Evolutionary conservation across 768 basidiomycete species (phyloP).

Genomic region (Hygrocybe coccinea): DNA sequence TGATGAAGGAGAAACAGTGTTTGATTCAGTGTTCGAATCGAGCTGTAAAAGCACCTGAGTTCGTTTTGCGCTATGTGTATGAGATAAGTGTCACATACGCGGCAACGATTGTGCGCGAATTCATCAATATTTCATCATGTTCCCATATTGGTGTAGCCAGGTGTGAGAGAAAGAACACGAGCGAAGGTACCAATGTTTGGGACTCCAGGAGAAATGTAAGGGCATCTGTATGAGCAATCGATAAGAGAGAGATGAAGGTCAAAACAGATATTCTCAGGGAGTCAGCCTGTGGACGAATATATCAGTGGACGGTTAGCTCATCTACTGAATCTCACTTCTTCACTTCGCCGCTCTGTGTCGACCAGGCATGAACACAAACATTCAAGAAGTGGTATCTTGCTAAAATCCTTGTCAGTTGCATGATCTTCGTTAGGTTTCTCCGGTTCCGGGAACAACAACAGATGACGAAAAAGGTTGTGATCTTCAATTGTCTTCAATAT

Average conservation of each 20-base stretch:
- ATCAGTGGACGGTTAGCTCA: not conserved
- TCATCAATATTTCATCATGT: slow-evolving; percentile 44
- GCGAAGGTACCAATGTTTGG: slow-evolving; percentile 55
- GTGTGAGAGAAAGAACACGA: slow-evolving; percentile 52
- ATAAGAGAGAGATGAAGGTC: slow-evolving; percentile 39
- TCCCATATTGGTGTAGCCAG: slow-evolving; percentile 63
- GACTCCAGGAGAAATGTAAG: slow-evolving; percentile 41
- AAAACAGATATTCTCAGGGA: slow-evolving; percentile 34
- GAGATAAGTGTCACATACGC: slow-evolving; percentile 29
- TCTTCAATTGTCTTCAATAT: slow-evolving; percentile 30
- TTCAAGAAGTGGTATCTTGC: slow-evolving; percentile 42
- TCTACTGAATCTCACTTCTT: slow-evolving; percentile 34
- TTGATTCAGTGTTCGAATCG: slow-evolving; percentile 47
- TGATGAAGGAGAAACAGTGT: slow-evolving; percentile 58
- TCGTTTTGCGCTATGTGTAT: not conserved
- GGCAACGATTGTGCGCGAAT: slow-evolving; percentile 30
- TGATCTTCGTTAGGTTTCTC: slow-evolving; percentile 17
- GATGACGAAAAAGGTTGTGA: slow-evolving; percentile 34
- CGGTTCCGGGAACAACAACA: slow-evolving; percentile 37
- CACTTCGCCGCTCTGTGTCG: slow-evolving; percentile 36
- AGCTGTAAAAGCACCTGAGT: slow-evolving; percentile 33
- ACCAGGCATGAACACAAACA: slow-evolving; percentile 46
- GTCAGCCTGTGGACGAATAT: slow-evolving; percentile 16
- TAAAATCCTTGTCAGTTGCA: slow-evolving; percentile 20
- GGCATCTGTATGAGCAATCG: slow-evolving; percentile 37